Evolutionary conservation across 179 eudicot species (phyloP).

Genomic region (Actinidia polygama): DNA sequence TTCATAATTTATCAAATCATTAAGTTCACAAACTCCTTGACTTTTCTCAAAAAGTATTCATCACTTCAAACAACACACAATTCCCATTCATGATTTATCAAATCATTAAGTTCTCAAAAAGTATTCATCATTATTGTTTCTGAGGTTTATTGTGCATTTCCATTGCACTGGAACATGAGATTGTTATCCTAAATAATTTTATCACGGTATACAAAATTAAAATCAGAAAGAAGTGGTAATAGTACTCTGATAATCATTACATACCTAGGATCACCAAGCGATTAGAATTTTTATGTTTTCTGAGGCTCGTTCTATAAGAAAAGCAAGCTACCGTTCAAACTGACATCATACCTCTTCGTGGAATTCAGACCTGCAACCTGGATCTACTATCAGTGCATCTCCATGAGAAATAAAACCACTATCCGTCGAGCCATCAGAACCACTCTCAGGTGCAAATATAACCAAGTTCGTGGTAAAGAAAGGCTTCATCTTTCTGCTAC

Average conservation of each 20-base stretch:
- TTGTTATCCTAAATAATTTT: neutral
- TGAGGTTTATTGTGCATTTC: neutral
- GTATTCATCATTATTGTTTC: too few species aligned
- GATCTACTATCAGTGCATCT: slow-evolving; percentile 92
- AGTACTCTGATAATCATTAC: neutral
- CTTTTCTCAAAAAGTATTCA: too few species aligned
- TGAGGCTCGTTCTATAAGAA: slow-evolving; percentile 9
- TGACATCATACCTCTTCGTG: slow-evolving; percentile 65
- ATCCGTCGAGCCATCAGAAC: slow-evolving; percentile 23
- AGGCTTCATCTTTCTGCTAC: slow-evolving; percentile 86
- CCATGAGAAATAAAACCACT: slow-evolving; percentile 58
- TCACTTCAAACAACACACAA: too few species aligned
- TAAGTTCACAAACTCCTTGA: too few species aligned
- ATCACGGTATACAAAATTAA: neutral
- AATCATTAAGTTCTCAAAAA: too few species aligned
- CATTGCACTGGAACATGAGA: neutral
- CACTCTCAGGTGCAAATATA: slow-evolving; percentile 61
- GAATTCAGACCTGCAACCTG: slow-evolving; percentile 71
- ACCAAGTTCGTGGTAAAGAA: slow-evolving; percentile 88
- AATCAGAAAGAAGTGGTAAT: neutral
- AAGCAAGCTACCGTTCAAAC: neutral
- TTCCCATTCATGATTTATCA: too few species aligned
- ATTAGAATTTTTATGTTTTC: neutral
- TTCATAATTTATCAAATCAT: too few species aligned
- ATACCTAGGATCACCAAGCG: neutral